Evolutionary conservation across 2,329 filamentous ascomycete species (phyloP), one percentile per base, ranked within the genome.

Genomic region (Colletotrichum sp.): DNA sequence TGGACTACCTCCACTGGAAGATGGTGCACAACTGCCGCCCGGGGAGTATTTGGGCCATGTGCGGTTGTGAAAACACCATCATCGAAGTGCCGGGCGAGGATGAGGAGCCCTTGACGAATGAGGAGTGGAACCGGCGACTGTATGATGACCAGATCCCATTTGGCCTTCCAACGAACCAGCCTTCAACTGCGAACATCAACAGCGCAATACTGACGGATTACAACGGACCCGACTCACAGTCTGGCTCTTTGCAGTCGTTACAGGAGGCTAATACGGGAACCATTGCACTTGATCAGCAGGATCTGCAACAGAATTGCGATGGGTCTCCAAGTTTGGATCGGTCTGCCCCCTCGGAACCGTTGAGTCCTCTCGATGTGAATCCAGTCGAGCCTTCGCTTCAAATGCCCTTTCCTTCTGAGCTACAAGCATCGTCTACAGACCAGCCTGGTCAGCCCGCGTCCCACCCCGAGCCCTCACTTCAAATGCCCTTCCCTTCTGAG

Each of bases 1-100:
- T 72, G 9, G 73, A 73, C 28, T 75, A 64, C 15, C 63, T 75
- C 12, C 69, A 73, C 28, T 75, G 73, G 69, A 34, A 36, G 6
- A 25, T 52, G 34, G n/a, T 68, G 11, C 69, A 72, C 30, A 39
- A 25, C 28, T 25, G 61, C 19, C 68, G 44, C 9, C 72, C 72
- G 8, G 16, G 11, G 13, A 7, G 25, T 30, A 22, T 16, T 6
- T 66, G n/a, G 25, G 72, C 71, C 9, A 28, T 59, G 4, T 74
- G 72, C 16, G 32, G 15, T 16, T 74, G 72, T 52, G 63, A 48
- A 22, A n/a, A 39, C 13, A 22, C n/a, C n/a, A 52, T 22, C 1
- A 19, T n/a, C 15, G 52, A 52, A 27, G n/a, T 36, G 25, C 27
- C 27, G 15, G 44, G 52, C 22, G 27, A 36, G 25, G 9, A 63